Conservation (phyloP, 768 basidiomycete genomes). For the Boletus fagicola region DNA sequence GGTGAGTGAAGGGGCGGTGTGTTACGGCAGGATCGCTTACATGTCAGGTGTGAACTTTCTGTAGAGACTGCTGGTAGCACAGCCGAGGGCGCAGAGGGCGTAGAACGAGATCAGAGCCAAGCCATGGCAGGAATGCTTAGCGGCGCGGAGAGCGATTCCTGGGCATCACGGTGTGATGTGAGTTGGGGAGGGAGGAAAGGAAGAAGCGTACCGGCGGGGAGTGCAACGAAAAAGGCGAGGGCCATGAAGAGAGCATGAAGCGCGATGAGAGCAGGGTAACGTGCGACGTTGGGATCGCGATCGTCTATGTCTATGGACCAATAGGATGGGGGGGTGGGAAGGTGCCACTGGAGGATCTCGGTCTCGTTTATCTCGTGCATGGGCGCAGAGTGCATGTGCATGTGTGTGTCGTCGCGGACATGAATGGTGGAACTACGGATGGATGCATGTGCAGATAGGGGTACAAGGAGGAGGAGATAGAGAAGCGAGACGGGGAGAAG, state of each 20-base stretch:
- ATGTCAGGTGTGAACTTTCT: slow-evolving; percentile 78
- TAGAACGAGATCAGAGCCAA: slow-evolving; percentile 64
- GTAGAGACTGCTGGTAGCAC: slow-evolving; percentile 68
- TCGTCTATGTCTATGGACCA: slow-evolving; percentile 76
- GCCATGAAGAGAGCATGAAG: slow-evolving; percentile 73
- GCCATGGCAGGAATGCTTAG: slow-evolving; percentile 64
- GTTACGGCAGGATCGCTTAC: slow-evolving; percentile 43
- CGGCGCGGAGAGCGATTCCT: slow-evolving; percentile 82
- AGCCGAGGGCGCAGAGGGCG: slow-evolving; percentile 57
- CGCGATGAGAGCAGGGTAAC: slow-evolving; percentile 69
- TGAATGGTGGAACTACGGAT: neutral
- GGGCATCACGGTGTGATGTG: neutral
- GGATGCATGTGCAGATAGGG: slow-evolving; percentile 18
- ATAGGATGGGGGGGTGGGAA: slow-evolving; percentile 76
- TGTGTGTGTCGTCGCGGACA: slow-evolving; percentile 38
- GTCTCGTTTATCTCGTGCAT: slow-evolving; percentile 74
- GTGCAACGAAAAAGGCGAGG: slow-evolving; percentile 76
- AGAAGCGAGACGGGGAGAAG: neutral
- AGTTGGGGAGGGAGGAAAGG: neutral
- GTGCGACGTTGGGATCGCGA: slow-evolving; percentile 38
- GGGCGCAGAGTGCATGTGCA: slow-evolving; percentile 49
- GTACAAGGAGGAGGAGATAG: slow-evolving; percentile 7
- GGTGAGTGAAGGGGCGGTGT: slow-evolving; percentile 3
- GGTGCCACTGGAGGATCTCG: slow-evolving; percentile 60
- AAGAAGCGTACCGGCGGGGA: slow-evolving; percentile 67